Evolutionary conservation across 495 filamentous ascomycete species (phyloP).

Genomic region (Xylaria scruposa): DNA sequence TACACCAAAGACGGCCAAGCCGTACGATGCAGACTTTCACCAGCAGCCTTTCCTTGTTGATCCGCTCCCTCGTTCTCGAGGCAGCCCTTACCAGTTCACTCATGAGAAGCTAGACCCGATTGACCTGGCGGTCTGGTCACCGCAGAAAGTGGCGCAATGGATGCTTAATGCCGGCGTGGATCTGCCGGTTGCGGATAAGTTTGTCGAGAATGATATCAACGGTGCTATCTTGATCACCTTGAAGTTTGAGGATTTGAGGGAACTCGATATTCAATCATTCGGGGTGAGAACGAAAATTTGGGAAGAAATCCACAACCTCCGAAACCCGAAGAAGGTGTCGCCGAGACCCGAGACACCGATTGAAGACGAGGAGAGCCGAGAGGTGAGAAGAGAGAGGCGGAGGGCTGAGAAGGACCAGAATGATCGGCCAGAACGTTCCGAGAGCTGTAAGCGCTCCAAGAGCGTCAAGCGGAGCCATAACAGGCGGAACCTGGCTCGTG

Average conservation of each 20-base stretch:
- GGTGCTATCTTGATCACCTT: constrained; percentile 82
- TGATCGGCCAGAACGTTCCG: constrained; percentile 45
- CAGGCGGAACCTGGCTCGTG: constrained; percentile 56
- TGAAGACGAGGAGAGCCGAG: constrained; percentile 57
- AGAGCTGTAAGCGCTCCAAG: constrained; percentile 48
- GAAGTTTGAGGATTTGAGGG: constrained; percentile 92
- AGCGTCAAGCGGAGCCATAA: constrained; percentile 44
- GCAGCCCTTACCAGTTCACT: constrained; percentile 55
- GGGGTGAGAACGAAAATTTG: constrained; percentile 87
- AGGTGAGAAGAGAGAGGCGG: constrained; percentile 48
- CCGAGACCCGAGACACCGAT: constrained; percentile 63
- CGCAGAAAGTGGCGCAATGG: constrained; percentile 80
- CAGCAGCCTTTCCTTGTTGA: constrained; percentile 41
- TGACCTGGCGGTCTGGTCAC: constrained; percentile 68
- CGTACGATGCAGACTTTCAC: constrained; percentile 43
- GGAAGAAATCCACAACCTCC: constrained; percentile 78
- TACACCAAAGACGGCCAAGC: constrained; percentile 49
- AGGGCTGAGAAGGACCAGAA: constrained; percentile 40
- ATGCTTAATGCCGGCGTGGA: constrained; percentile 78
- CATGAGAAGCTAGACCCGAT: constrained; percentile 61
- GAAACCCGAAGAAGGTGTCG: constrained; percentile 60
- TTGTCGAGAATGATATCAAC: constrained; percentile 88
- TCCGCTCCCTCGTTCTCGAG: constrained; percentile 44
- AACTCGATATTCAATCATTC: constrained; percentile 91
- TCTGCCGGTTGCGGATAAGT: constrained; percentile 74